Percentiles rank a stretch among this genome's conserved stretches.
Evolutionary conservation across 495 filamentous ascomycete genomes (phyloP).

Genomic region (Letharia lupina): DNA sequence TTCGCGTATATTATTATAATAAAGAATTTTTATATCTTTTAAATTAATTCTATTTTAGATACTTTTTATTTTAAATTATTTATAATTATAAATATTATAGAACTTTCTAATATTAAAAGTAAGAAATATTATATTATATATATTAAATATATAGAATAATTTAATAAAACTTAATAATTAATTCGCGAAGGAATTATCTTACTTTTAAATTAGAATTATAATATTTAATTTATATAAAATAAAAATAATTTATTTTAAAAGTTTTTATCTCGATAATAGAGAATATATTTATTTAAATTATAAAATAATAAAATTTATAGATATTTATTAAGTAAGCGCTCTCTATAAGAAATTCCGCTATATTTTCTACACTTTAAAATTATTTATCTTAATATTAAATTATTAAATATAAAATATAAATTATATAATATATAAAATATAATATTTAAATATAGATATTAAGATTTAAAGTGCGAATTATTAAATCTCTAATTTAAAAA

Average conservation of each 20-base stretch:
- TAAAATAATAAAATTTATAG: too few relatives aligned
- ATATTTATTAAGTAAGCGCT: too few relatives aligned
- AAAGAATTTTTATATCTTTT: neutral
- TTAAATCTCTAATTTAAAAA: too few relatives aligned
- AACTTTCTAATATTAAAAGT: neutral
- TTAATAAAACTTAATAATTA: neutral
- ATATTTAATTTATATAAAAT: neutral
- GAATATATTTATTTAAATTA: too few relatives aligned
- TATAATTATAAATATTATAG: neutral
- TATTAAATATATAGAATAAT: neutral
- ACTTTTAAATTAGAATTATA: neutral
- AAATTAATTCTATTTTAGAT: neutral
- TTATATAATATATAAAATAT: too few relatives aligned
- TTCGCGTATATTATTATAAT: neutral
- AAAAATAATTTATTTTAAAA: neutral
- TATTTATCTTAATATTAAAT: too few relatives aligned
- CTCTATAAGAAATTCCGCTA: too few relatives aligned
- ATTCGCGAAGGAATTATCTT: neutral
- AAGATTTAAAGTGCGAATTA: too few relatives aligned
- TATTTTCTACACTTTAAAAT: too few relatives aligned
- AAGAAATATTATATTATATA: neutral
- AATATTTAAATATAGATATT: too few relatives aligned
- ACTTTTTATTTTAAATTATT: neutral
- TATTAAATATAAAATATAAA: too few relatives aligned
- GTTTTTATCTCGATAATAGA: too few relatives aligned